Evolutionary conservation across 495 filamentous ascomycete species (phyloP).

Genomic region (Extremus antarcticus): DNA sequence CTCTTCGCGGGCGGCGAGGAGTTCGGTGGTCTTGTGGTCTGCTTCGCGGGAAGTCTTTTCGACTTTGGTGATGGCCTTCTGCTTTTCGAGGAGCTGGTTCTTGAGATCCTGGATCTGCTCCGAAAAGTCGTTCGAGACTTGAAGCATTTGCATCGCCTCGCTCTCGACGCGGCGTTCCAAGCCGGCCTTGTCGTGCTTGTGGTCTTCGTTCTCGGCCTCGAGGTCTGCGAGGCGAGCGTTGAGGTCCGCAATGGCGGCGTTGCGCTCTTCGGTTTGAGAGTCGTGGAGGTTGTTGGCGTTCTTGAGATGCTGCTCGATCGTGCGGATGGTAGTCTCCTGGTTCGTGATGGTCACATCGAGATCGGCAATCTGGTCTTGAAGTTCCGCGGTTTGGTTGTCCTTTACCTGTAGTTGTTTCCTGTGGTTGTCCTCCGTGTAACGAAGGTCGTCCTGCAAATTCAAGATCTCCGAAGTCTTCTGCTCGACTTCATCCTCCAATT

Average conservation of each 20-base stretch:
- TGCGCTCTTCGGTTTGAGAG: background rate
- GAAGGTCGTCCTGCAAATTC: slow-evolving; percentile 4
- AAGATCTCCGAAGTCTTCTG: slow-evolving; percentile 5
- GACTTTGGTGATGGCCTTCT: slow-evolving; percentile 13
- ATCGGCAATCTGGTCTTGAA: slow-evolving; percentile 6
- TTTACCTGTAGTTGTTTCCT: background rate
- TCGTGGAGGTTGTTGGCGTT: background rate
- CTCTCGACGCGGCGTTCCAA: slow-evolving; percentile 18
- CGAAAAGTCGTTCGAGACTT: slow-evolving; percentile 9
- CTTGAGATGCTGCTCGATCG: background rate
- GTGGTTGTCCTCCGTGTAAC: slow-evolving; percentile 1
- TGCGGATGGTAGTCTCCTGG: background rate
- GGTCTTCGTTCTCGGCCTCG: background rate
- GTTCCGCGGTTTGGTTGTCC: slow-evolving; percentile 1
- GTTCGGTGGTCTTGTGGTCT: slow-evolving; percentile 11
- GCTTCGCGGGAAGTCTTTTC: slow-evolving; percentile 9
- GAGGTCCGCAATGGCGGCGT: background rate
- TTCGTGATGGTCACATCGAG: background rate
- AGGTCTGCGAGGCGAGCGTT: slow-evolving; percentile 13
- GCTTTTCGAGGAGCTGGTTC: slow-evolving; percentile 9
- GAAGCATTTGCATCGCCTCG: slow-evolving; percentile 18
- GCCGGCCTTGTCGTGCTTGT: slow-evolving; percentile 4
- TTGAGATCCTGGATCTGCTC: slow-evolving; percentile 13
- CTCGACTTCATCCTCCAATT: slow-evolving; percentile 2
- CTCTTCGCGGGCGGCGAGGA: slow-evolving; percentile 6